Evolutionary conservation across 139 green algal genomes (phyloP), one percentile per base, ranked within the genome.

Genomic region (Mesotaenium endlicherianum): DNA sequence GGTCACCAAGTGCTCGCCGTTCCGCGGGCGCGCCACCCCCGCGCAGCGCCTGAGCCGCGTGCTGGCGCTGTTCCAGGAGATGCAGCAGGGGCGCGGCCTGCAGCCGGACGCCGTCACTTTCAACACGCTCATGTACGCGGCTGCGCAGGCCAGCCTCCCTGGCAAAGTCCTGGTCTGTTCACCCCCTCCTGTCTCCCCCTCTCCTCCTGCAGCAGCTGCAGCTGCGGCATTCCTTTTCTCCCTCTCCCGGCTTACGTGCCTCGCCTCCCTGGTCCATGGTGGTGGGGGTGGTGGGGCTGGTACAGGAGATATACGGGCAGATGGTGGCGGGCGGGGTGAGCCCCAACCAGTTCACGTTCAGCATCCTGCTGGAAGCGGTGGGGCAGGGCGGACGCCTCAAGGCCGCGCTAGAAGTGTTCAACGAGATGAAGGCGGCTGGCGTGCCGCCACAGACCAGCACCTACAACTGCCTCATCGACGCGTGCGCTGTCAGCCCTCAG

Each of bases 1-100:
- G 75, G 67, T 91, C 16, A 70, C 75, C 26, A 71, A 86, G 30
- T 90, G 87, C 69, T 26, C 20, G 1, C 42, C 82, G 6, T 58
- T 75, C 39, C 70, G 89, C 2, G 41, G 88, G 0, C 4, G 70
- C 30, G 82, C 87, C 53, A 83, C 53, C 16, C 77, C 77, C 3
- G 17, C 50, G 1, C 77, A 76, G 41, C 70, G 1, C 4, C 34
- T 85, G 4, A 30, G 45, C 0, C 20, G 41, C 0, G 79, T 60
- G 0, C 47, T 85, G 79, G 64, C 79, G n/a, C 17, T 79, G 2
- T 79, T 70, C 49, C 5, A 40, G n/a, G 79, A 85, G 20, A 85
- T 85, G 79, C 26, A 67, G 43, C 30, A 8, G 38, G 31, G 31
- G n/a, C n/a, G 34, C 0, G 64, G 38, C 14, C 34, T 85, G 47